Base-by-base conservation (phyloP, 179 eudicot genomes). In the Patellifolia procumbens region DNA sequence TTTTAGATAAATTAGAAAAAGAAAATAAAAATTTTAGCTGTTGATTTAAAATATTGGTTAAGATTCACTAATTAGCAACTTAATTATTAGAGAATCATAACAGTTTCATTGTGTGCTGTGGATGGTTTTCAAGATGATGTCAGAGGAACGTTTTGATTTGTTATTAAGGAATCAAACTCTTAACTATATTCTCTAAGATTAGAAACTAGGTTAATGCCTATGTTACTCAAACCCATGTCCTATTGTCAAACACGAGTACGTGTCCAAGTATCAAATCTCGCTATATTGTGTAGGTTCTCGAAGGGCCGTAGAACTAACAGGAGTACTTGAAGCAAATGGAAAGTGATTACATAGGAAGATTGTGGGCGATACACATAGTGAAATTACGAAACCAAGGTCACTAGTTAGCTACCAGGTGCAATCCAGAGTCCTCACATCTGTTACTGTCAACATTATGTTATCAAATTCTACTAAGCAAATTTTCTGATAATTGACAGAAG, bases 61-160 rank as follows among this genome's bases (percentile, higher is more conserved):
- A 48, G 31, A 59, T 7, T 55, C 42, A 43, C 43, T 58, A 7
- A 31, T 69, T 34, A 20, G 39, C 43, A 69, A 64, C 62, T 34
- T 37, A 42, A 51, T 37, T 78, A 39, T 10, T 51, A 32, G 32
- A 77, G 69, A 48, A 63, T 72, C 64, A 72, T 62, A 61, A 49
- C 71, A 61, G 51, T 51, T 28, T 22, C 26, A 37, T 59, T 42
- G 9, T 34, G 19, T 76, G 49, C 24, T 60, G 29, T 4, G 28
- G 56, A 43, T 67, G 45, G 32, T 68, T 70, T 68, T 45, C 52
- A 45, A 20, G 72, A 68, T 68, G 20, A 68, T 45, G 72, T 68
- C 72, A 68, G n/a, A 4, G 20, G 0, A 68, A 4, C 71, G 7
- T 19, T 62, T 24, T 42, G 4, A 24, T 67, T 68, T 26, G 1